Percentiles rank a stretch among this genome's conserved stretches.
Evolutionary conservation across 371 early-diverging fungal genomes (phyloP).

Genomic region (Mortierella sp.): DNA sequence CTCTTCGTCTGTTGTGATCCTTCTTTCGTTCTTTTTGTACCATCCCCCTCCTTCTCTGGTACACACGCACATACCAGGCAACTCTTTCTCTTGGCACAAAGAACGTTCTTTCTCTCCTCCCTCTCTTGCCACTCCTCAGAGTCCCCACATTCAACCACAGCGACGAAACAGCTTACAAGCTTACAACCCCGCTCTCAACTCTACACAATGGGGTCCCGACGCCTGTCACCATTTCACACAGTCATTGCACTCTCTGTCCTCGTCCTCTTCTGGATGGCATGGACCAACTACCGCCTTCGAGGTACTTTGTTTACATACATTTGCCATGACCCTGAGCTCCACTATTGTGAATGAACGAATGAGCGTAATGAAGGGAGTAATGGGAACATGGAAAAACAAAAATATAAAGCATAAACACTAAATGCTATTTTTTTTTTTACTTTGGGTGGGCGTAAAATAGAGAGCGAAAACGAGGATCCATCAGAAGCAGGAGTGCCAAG

Average conservation of each 20-base stretch:
- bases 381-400: neutral
- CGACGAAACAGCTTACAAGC: neutral
- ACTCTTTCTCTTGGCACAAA: neutral
- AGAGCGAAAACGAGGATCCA: neutral
- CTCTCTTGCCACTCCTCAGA: neutral
- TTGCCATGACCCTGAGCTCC: too few relatives aligned
- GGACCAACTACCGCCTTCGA: conserved; percentile 30
- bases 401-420: neutral
- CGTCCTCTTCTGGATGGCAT: conserved; percentile 41
- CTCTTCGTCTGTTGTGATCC: neutral
- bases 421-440: neutral
- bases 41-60: neutral
- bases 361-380: neutral
- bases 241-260: conserved; percentile 26
- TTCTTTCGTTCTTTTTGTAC: neutral
- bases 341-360: neutral
- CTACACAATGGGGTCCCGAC: conserved; percentile 18
- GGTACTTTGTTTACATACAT: conserved; percentile 11
- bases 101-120: neutral
- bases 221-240: conserved; percentile 37
- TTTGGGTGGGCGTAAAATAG: neutral
- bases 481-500: neutral
- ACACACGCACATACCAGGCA: neutral
- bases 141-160: neutral
- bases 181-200: neutral